Conservation (phyloP, 208 protist species). For the Naegleria fowleri region DNA sequence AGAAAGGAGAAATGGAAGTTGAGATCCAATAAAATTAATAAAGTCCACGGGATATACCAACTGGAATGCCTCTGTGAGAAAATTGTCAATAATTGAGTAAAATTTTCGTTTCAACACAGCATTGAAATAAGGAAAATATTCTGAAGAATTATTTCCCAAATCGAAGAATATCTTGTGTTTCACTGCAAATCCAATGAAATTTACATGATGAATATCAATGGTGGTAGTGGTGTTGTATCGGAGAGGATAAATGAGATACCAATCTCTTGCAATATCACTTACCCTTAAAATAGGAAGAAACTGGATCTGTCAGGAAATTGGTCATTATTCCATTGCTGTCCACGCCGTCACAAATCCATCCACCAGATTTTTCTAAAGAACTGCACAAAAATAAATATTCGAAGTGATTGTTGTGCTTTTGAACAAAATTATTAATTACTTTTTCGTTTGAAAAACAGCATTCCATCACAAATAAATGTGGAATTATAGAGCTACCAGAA, state of each 20-base stretch:
- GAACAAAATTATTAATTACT: background rate
- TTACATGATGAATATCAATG: no score
- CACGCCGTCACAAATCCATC: conserved; percentile 26
- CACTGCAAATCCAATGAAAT: no score
- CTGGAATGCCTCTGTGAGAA: background rate
- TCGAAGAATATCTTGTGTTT: background rate
- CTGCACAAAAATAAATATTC: background rate
- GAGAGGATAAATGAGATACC: no score
- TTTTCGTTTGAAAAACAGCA: background rate
- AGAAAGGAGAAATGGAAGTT: background rate
- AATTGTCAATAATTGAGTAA: background rate
- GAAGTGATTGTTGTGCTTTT: background rate
- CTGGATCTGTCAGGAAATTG: conserved; percentile 19
- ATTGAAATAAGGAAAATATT: background rate
- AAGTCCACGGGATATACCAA: background rate
- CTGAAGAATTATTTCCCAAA: background rate
- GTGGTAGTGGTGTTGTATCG: no score
- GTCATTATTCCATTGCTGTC: conserved; percentile 19
- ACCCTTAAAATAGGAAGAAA: conserved; percentile 23
- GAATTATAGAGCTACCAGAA: no score
- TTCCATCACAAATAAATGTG: background rate
- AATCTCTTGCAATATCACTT: no score
- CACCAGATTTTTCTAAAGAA: background rate
- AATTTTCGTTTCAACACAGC: background rate
- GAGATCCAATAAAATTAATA: background rate